Evolutionary conservation across 768 basidiomycete species (phyloP).

Genomic region (Russula olivacea): DNA sequence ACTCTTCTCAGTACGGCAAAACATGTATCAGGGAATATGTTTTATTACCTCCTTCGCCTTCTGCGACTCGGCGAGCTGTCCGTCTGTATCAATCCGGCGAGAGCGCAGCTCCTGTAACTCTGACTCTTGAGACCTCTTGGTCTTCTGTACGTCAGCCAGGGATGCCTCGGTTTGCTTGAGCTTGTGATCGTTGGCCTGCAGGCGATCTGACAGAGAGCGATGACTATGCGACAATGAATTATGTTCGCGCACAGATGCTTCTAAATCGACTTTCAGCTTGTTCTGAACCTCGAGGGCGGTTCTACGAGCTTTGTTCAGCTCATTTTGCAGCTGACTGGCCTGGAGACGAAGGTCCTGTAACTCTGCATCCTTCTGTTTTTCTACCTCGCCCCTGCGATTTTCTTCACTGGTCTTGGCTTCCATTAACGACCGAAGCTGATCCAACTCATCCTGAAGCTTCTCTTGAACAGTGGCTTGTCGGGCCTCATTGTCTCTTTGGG

Average conservation of each 20-base stretch:
- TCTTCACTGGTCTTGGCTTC: constrained; percentile 85
- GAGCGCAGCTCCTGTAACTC: constrained; percentile 66
- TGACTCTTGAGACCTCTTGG: constrained; percentile 60
- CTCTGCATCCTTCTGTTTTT: constrained; percentile 84
- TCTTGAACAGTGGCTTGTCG: constrained; percentile 41
- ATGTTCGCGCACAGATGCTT: constrained; percentile 56
- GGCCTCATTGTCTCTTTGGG: constrained; percentile 52
- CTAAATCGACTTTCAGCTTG: constrained; percentile 71
- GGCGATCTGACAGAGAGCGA: constrained; percentile 55
- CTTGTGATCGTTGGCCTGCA: constrained; percentile 47
- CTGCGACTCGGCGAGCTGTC: constrained; percentile 51
- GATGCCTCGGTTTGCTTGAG: constrained; percentile 44
- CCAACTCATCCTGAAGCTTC: constrained; percentile 76
- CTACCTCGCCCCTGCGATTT: constrained; percentile 72
- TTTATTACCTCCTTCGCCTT: constrained; percentile 65
- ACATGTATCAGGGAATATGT: constrained; percentile 22
- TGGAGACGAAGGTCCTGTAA: constrained; percentile 65
- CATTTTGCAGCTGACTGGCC: constrained; percentile 53
- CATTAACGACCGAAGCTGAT: constrained; percentile 77
- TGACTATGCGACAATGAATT: constrained; percentile 54
- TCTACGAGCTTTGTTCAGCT: constrained; percentile 60
- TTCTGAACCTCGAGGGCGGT: constrained; percentile 58
- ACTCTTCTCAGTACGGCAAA: constrained; percentile 7
- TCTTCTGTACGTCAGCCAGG: constrained; percentile 58
- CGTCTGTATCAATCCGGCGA: constrained; percentile 62